phyloP scores from a whole-genome alignment of 2,329 filamentous ascomycete species.

The Aspergillus terreus region DNA sequence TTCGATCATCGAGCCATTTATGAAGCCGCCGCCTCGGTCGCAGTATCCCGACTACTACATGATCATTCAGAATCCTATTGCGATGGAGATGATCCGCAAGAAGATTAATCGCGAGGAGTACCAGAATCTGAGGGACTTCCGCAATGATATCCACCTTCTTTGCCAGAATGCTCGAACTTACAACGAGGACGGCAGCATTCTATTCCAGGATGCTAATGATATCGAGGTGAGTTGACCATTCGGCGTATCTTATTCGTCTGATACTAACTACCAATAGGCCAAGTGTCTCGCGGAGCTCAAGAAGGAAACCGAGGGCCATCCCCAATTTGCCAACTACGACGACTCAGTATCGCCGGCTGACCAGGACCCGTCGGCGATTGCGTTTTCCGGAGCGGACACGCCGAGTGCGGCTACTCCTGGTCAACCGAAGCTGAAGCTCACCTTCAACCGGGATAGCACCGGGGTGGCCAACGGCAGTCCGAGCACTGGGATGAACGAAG shows the following conservation, averaged over 20 bases:
- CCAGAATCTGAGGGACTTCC: slow-evolving; percentile 72
- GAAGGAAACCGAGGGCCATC: slow-evolving; percentile 52
- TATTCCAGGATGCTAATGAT: slow-evolving; percentile 86
- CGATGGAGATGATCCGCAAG: slow-evolving; percentile 90
- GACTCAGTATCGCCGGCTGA: slow-evolving; percentile 45
- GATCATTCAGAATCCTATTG: slow-evolving; percentile 87
- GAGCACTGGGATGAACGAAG: slow-evolving; percentile 14
- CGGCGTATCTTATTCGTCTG: not conserved
- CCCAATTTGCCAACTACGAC: slow-evolving; percentile 57
- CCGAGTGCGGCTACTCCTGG: slow-evolving; percentile 58
- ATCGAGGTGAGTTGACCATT: slow-evolving; percentile 69
- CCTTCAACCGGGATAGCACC: slow-evolving; percentile 44
- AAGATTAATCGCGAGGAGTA: slow-evolving; percentile 98
- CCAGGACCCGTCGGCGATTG: slow-evolving; percentile 49
- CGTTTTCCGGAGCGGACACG: slow-evolving; percentile 51
- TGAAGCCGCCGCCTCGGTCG: slow-evolving; percentile 83
- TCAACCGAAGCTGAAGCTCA: slow-evolving; percentile 66
- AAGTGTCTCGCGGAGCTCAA: slow-evolving; percentile 52
- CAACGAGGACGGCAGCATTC: slow-evolving; percentile 90
- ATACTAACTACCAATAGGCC: slow-evolving; percentile 30
- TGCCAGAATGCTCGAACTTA: slow-evolving; percentile 91
- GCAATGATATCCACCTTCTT: slow-evolving; percentile 76
- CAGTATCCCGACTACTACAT: slow-evolving; percentile 94
- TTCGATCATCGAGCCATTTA: slow-evolving; percentile 87
- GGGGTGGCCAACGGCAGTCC: slow-evolving; percentile 29